Base-by-base conservation (phyloP, 1,284 basidiomycete species). In the Ustilago cynodontis region DNA sequence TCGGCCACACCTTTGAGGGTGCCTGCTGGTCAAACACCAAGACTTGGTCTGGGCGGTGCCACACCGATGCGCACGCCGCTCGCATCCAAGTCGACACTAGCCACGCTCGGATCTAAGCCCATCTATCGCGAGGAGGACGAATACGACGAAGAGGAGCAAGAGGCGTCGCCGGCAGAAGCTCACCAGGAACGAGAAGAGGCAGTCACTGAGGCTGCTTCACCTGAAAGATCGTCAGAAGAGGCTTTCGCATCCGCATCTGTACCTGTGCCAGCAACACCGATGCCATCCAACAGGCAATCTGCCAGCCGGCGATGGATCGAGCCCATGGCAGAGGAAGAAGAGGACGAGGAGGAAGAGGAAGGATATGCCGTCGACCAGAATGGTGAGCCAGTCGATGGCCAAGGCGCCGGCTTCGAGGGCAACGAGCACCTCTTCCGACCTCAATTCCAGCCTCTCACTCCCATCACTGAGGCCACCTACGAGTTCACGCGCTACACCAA, bases 381-480 rank as follows among this genome's bases (percentile, higher is more conserved):
- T 20, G 65, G 65, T 11, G 39, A 67, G 13, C 60, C 53, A 18
- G 50, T 67, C 55, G 62, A 69, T 3, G 54, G 43, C 20, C 50
- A 61, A n/a, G 47, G 11, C 20, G 20, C 45, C n/a, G 58, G 58
- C 57, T 59, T 59, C 43, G 70, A 71, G 35, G 54, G 31, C 58
- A 57, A 69, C 26, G 68, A 65, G 57, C 65, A 66, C 24, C 65
- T 69, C 53, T 67, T 71, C 47, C 59, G 77, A 22, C 58, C 65
- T 28, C 80, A 71, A 37, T 78, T 80, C 74, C 75, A 80, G 60
- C 79, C 79, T 1, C 64, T 82, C 20, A 81, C 82, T 22, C 79
- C 80, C 14, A 83, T 85, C 67, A 83, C 83, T 10, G 83, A 85
- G 63, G 76, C 76, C 1, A 82, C 80, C 3, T 78, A 66, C 61